Evolutionary conservation across 1,139 yeast species (phyloP), one percentile per base, ranked within the genome.

Genomic region (Wickerhamomyces sp.): DNA sequence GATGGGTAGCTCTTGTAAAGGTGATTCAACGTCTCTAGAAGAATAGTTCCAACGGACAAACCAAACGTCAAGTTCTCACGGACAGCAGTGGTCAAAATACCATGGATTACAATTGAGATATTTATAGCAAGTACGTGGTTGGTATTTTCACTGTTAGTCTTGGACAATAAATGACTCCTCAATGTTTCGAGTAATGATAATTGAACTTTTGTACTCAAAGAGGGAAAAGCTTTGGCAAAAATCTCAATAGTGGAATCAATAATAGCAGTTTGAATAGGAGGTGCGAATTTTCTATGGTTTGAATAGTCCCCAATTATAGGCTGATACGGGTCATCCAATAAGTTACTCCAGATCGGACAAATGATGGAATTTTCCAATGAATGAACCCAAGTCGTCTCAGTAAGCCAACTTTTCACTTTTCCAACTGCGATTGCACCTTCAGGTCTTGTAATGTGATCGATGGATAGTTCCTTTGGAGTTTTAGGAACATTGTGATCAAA

Each of bases 111-210:
- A 19, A 82, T 65, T 2, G 85, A 63, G 0, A 75, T 58, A 50
- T 88, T 88, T 4, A 81, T 65, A 7, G 70, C 59, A 10, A 81
- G 65, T 0, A 91, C 86, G 2, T 58, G 58, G 26, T 55, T 63
- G 56, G 71, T 61, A n/a, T 61, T 44, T 17, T 56, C 43, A 21
- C 54, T 46, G 24, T 62, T 44, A 27, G 58, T 45, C 51, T 51
- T 58, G 23, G 62, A 61, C 30, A 63, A 55, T 26, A 76, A 46
- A 7, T 80, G 73, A 4, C 78, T 66, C 46, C 89, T 70, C 42
- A 91, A 62, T 41, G 82, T 88, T 46, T 89, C 97, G 31, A 91
- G 59, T 24, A 91, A 68, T 2, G 96, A 87, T 38, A 83, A 80
- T 52, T 91, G 96, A 37, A 91, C 83, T 44, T 87, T 85, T 9